Evolutionary conservation across 129 eudicot genomes (phyloP).

Genomic region (sunflower (Helianthus annuus)): HanXRQr2.0-SUNRISE NC_035439.2:1997165-1997664

Average conservation of each 20-base stretch:
- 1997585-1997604: slow-evolving; percentile 49
- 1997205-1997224: too few relatives aligned
- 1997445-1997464: slow-evolving; percentile 53
- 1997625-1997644: neutral
- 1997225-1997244: too few relatives aligned
- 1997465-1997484: slow-evolving; percentile 65
- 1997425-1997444: slow-evolving; percentile 51
- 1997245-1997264: too few relatives aligned
- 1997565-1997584: slow-evolving; percentile 35
- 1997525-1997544: slow-evolving; percentile 60
- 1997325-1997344: slow-evolving; percentile 39
- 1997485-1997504: slow-evolving; percentile 67
- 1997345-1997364: slow-evolving; percentile 30
- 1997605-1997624: slow-evolving; percentile 57
- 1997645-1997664: too few relatives aligned
- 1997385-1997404: slow-evolving; percentile 44
- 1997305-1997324: slow-evolving; percentile 59
- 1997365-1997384: slow-evolving; percentile 41
- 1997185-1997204: too few relatives aligned
- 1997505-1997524: slow-evolving; percentile 70
- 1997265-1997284: neutral
- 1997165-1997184: too few relatives aligned
- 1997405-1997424: slow-evolving; percentile 48
- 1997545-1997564: slow-evolving; percentile 54
- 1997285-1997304: slow-evolving; percentile 31